Conservation (phyloP, 2,329 filamentous ascomycete genomes). For the Curvularia verruculosa region DNA sequence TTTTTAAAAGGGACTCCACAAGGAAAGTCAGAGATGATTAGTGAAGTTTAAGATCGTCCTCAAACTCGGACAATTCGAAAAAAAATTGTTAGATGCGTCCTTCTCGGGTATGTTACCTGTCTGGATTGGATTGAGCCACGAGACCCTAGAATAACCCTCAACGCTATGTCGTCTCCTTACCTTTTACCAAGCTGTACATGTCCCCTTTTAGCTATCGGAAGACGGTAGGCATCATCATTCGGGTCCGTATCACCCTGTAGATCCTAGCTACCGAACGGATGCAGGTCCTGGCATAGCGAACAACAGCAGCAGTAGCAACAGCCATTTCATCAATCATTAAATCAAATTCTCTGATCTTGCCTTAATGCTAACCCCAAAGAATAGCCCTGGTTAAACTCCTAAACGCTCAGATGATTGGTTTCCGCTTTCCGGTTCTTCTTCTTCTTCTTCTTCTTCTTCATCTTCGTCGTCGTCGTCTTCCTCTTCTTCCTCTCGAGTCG, state of each 20-base stretch:
- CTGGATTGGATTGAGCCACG: too few relatives aligned
- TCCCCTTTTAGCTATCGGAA: too few relatives aligned
- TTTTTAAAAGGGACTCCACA: too few relatives aligned
- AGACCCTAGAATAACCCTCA: too few relatives aligned
- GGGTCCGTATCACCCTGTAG: background rate
- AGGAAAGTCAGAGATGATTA: too few relatives aligned
- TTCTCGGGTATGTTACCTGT: too few relatives aligned
- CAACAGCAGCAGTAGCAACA: background rate
- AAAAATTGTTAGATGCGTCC: too few relatives aligned
- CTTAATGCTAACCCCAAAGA: background rate
- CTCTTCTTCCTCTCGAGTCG: background rate
- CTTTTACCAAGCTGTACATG: too few relatives aligned
- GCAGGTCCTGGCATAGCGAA: background rate
- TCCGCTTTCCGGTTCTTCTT: background rate
- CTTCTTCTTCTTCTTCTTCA: background rate
- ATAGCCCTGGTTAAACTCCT: conserved; percentile 11
- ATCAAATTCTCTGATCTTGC: background rate
- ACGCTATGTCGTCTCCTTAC: too few relatives aligned
- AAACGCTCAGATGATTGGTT: conserved; percentile 12
- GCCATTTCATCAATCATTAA: background rate
- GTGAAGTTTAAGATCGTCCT: too few relatives aligned
- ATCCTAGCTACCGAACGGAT: background rate
- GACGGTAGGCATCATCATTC: too few relatives aligned
- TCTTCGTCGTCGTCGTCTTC: background rate
- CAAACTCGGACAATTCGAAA: too few relatives aligned